Evolutionary conservation across 2,329 filamentous ascomycete species (phyloP), one percentile per base, ranked within the genome.

Genomic region (Helicocarpus griseus): DNA sequence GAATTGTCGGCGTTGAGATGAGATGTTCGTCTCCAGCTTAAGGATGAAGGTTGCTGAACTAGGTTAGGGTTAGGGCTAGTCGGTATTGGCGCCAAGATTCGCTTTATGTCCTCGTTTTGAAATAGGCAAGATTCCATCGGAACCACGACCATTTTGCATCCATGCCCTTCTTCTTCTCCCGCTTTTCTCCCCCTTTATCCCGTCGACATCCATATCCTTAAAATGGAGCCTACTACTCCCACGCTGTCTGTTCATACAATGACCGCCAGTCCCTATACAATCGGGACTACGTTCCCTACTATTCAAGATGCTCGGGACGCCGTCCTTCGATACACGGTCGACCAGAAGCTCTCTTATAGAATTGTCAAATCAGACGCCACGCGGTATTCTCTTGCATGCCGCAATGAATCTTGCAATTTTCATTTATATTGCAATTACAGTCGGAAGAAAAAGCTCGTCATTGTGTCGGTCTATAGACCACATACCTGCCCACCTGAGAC

Each of bases 231-330:
- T 35, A 14, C 6, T n/a, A 4, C 4, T 19, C 4, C 14, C 9
- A 5, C 36, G 3, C n/a, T 39, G 17, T 21, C 4, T 39, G 4
- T 43, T 11, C 21, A 43, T n/a, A n/a, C 8, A 11, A 43, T 43
- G 40, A 28, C 40, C 26, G 14, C 39, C 29, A 51, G 51, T 7
- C 51, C 64, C 28, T 59, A 64, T 19, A 60, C 63, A 8, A 65
- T 65, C 3, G 66, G 69, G 0, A 69, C 65, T 8, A 62, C 61
- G 4, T 58, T 58, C 1, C 55, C 64, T 4, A 60, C 60, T 11
- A 53, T 53, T 43, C 28, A 53, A 47, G 51, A 50, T 28, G 51
- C 51, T 2, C 51, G 48, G 22, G 40, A 7, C 52, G 58, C 2
- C 35, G 63, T 35, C 55, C 61, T 11, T 57, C 63, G 45, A 64